These are phyloP conservation scores for Brassica balearica DNA, from an alignment of 441 rosid genomes.

Conservation along the genomic window DNA sequence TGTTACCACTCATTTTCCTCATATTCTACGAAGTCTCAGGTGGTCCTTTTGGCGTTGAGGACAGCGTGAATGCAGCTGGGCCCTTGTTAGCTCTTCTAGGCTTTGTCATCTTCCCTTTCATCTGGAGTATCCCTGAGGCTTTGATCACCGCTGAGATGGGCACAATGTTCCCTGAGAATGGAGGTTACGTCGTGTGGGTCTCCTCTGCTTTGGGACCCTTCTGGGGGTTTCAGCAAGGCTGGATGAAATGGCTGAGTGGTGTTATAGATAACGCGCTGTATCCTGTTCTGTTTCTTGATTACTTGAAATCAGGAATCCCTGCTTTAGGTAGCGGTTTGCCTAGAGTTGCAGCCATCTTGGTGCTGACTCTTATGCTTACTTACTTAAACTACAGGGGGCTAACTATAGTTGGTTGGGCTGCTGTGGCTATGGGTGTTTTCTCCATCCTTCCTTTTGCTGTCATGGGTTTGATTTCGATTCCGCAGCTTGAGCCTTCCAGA, in stretches of 20 bases:
- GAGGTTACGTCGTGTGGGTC: conserved; percentile 69
- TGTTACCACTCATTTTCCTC: conserved; percentile 53
- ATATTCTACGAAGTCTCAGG: conserved; percentile 52
- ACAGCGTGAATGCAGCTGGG: conserved; percentile 1
- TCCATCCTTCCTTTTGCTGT: conserved; percentile 54
- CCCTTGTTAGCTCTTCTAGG: conserved; percentile 38
- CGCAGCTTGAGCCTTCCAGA: conserved; percentile 61
- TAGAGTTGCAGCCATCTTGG: conserved; percentile 32
- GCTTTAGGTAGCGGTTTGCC: conserved; percentile 58
- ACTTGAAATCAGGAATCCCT: conserved; percentile 44
- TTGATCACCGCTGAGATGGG: background rate
- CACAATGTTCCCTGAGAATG: conserved; percentile 4
- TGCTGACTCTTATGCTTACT: background rate
- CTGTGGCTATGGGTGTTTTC: conserved; percentile 47
- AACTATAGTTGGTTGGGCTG: conserved; percentile 46
- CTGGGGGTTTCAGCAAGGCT: conserved; percentile 81
- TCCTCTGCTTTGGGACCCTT: conserved; percentile 70
- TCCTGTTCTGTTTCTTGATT: conserved; percentile 69
- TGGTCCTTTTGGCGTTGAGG: conserved; percentile 24
- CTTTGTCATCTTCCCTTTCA: conserved; percentile 61
- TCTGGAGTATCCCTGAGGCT: conserved; percentile 56
- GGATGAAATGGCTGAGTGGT: conserved; percentile 85
- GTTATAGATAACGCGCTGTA: conserved; percentile 71
- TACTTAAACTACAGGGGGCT: conserved; percentile 54
- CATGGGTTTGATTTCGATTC: conserved; percentile 68